These are phyloP conservation scores for Colletotrichum agaves DNA, from an alignment of 2,329 filamentous ascomycete genomes.

Conservation along the genomic window DNA sequence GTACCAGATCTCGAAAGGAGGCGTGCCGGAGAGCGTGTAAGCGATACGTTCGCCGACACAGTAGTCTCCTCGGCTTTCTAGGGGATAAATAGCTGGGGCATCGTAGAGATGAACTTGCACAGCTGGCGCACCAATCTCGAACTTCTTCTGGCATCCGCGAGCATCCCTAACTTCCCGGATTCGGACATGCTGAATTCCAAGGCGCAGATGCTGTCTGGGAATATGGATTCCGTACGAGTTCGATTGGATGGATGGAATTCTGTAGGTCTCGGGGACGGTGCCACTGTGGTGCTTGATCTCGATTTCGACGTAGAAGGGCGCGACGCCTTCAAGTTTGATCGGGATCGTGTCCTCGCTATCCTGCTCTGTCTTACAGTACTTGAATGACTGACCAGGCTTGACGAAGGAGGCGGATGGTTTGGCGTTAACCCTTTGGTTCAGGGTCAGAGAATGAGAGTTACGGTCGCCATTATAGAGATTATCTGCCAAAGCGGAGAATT, in stretches of 20 bases:
- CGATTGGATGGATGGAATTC: conserved; percentile 80
- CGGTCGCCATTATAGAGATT: conserved; percentile 83
- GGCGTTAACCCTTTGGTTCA: conserved; percentile 87
- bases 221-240: conserved; percentile 84
- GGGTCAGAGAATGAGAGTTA: conserved; percentile 71
- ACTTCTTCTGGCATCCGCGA: conserved; percentile 84
- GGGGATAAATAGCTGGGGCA: conserved; percentile 87
- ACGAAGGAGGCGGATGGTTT: conserved; percentile 85
- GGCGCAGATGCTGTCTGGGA: conserved; percentile 83
- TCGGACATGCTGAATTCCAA: conserved; percentile 89
- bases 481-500: conserved; percentile 84
- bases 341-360: conserved; percentile 88
- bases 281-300: conserved; percentile 93
- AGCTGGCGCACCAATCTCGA: conserved; percentile 75
- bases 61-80: conserved; percentile 87
- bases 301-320: conserved; percentile 91
- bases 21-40: conserved; percentile 89
- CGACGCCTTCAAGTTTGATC: conserved; percentile 81
- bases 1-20: conserved; percentile 94
- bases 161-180: conserved; percentile 91
- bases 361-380: conserved; percentile 89
- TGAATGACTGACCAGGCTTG: conserved; percentile 91
- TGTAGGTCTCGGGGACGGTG: conserved; percentile 81
- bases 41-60: conserved; percentile 95
- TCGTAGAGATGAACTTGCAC: conserved; percentile 95